phyloP scores from a whole-genome alignment of 75 land plant genomes.

The Sequoia sempervirens region DNA sequence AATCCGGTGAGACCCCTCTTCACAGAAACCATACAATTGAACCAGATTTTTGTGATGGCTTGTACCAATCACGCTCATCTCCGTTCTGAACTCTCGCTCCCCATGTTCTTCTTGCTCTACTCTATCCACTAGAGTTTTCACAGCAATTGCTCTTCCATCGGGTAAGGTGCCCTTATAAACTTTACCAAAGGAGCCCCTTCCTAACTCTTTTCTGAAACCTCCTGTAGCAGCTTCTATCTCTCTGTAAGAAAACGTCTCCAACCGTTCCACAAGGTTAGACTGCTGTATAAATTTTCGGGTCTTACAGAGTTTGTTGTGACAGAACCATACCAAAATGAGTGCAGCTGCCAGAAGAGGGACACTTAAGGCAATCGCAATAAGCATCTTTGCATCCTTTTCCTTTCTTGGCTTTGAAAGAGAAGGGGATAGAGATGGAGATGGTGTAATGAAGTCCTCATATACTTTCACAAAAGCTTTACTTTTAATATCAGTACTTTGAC shows the following conservation, averaged over 20 bases:
- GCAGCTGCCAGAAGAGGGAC: not conserved
- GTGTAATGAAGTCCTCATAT: not conserved
- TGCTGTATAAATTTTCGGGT: not conserved
- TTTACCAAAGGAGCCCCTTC: slow-evolving; percentile 22
- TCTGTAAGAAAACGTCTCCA: not conserved
- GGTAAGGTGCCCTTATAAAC: slow-evolving; percentile 24
- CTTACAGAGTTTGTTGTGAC: not conserved
- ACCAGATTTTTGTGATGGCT: not conserved
- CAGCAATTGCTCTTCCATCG: slow-evolving; percentile 13
- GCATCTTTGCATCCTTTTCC: not conserved
- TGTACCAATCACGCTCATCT: not conserved
- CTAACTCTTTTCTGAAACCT: slow-evolving; percentile 21
- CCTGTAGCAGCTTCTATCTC: slow-evolving; percentile 11
- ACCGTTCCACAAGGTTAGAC: not conserved
- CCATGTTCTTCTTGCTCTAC: slow-evolving; percentile 6
- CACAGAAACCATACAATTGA: not conserved
- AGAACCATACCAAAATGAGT: not conserved
- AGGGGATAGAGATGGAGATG: too few species aligned
- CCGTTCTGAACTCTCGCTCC: slow-evolving; percentile 17
- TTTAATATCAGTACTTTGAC: not conserved
- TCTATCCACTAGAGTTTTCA: slow-evolving; percentile 15
- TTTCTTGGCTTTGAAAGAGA: not conserved
- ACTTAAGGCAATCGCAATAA: not conserved
- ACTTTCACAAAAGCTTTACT: not conserved
- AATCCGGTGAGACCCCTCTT: not conserved